Evolutionary conservation across 495 filamentous ascomycete genomes (phyloP), one percentile per base, ranked within the genome.

Genomic region (Extremus antarcticus): DNA sequence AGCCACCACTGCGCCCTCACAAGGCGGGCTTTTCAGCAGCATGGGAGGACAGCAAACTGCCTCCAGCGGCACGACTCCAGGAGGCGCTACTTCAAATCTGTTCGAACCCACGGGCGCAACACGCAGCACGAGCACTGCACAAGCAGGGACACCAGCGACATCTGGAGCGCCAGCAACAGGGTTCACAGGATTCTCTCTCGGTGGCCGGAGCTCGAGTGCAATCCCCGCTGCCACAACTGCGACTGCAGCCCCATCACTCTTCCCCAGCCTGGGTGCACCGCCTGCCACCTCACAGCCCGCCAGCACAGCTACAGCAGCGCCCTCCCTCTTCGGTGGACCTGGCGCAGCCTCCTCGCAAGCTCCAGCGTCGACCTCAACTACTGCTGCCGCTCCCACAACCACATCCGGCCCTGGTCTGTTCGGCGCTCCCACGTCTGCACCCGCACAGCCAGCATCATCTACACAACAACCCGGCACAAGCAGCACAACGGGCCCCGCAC

Each of bases 401-500:
- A 48, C 46, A 9, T 10, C 46, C 8, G 46, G 46, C 21, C 19
- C 41, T 17, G 41, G 41, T 21, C 41, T 45, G 8, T 45, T 48
- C 46, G 46, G 46, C 46, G 46, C 4, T 10, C 23, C 13, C 46
- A 40, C 50, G 2, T 17, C 50, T 10, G 50, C 20, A 10, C 10
- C 23, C 19, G n/a, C n/a, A n/a, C n/a, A n/a, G n/a, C 22, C 53
- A 13, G 17, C 22, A 17, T 20, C 32, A 17, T 49, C 53, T 32
- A 35, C 29, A 7, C 20, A 43, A 24, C 15, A 20, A 20, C 9
- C 53, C 11, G 23, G 35, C n/a, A 50, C 17, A 3, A 38, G 11
- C 22, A 54, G 67, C 38, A 91, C 86, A 20, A 70, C 78, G 40
- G 90, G 89, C 0, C 89, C 88, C 7, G 66, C 80, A 1, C 87